Evolutionary conservation across 148 eudicot genomes (phyloP).

Genomic region (Vaccinium corymbosum): DNA sequence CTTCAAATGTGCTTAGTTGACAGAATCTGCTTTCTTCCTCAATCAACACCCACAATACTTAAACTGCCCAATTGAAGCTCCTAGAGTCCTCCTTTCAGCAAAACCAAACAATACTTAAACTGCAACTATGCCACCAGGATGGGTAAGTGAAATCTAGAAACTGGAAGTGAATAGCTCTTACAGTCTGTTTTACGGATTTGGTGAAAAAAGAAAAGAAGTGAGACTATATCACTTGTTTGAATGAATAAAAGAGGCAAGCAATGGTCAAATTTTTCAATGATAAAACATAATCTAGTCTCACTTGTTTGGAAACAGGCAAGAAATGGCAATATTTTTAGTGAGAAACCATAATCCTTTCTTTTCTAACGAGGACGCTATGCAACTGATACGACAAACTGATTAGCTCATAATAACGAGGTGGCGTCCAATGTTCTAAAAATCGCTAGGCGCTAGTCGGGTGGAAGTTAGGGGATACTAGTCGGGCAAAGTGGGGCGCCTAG

Average conservation of each 20-base stretch:
- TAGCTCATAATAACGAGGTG: neutral
- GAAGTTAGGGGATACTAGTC: too few relatives aligned
- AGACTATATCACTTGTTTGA: neutral
- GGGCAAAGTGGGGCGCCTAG: too few relatives aligned
- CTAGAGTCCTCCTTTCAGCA: neutral
- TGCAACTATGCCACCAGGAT: neutral
- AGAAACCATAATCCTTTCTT: neutral
- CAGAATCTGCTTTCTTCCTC: conserved; percentile 12
- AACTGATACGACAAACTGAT: neutral
- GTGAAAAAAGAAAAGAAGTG: neutral
- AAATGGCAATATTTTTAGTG: too few relatives aligned
- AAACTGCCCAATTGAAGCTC: neutral
- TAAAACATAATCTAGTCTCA: neutral
- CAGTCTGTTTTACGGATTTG: neutral
- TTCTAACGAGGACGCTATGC: neutral
- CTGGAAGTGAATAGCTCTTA: neutral
- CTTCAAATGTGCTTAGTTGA: neutral
- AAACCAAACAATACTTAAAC: neutral
- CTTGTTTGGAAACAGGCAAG: neutral
- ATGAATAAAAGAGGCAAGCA: neutral
- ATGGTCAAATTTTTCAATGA: neutral
- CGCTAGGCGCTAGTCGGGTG: too few relatives aligned
- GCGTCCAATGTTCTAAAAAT: too few relatives aligned
- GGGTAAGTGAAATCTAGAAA: conserved; percentile 5
- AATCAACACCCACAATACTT: neutral